Base-by-base conservation (phyloP, 768 basidiomycete genomes). In the Hypholoma fasciculare region DNA sequence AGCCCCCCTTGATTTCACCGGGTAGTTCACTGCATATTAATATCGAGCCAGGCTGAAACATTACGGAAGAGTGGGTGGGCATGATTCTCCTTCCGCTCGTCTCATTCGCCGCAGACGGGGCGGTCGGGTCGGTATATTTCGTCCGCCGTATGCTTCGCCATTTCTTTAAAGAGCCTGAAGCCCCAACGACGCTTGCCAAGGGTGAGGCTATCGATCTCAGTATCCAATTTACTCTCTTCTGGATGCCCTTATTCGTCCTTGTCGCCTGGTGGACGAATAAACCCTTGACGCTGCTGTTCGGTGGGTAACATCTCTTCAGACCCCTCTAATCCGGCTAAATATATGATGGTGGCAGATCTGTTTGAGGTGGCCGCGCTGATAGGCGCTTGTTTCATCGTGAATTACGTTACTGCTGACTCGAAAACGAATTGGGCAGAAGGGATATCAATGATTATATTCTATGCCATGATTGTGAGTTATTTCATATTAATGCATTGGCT, bases 361-460 rank as follows among this genome's bases (percentile, higher is more conserved):
- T 89, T 86, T 62, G 88, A 90, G 66, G 80, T 91, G 2, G 82
- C 85, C 0, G 61, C 86, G 19, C 71, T 90, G 36, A 67, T 92
- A 3, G 87, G 83, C 1, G 78, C 88, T 2, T 87, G 85, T 65
- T 90, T 91, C 74, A 72, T 91, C 49, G 89, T 91, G 52, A 92
- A 92, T 71, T 90, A 88, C 65, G 86, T 91, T 52, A 90, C 89
- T 12, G 86, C 87, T 0, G 89, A 91, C 66, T 75, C 83, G 13
- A 90, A 91, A 71, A 90, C 90, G 3, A 91, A 91, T 64, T 91
- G 89, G 88, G 83, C 81, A 1, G 89, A 90, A 72, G 88, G 90
- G 14, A 76, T 78, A 44, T 79, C 84, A 17, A 80, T 91, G 79
- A 74, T 90, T 26, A 66, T 82, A 26, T 88, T 89, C 69, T 90